A percentile compares a stretch with the other conserved stretches of the same genome.
Conservation (phyloP, 2,329 filamentous ascomycete genomes). For the Dichotomopilus funicola region DNA sequence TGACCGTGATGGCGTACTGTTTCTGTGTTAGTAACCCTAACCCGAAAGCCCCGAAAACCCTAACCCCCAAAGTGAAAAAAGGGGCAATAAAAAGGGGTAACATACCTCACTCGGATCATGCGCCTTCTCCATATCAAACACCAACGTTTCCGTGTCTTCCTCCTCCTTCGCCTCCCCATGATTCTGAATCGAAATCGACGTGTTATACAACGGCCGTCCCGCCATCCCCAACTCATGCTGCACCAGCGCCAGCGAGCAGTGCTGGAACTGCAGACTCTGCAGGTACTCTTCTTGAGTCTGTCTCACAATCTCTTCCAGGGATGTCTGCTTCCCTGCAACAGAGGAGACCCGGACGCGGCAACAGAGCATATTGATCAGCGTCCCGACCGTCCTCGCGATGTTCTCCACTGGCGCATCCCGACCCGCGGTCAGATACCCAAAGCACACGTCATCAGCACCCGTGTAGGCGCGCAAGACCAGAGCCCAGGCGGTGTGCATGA, state of each 20-base stretch:
- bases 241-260: conserved; percentile 19
- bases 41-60: no score
- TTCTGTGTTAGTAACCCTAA: background rate
- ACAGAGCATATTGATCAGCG: conserved; percentile 25
- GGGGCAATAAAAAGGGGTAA: background rate
- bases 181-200: conserved; percentile 22
- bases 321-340: background rate
- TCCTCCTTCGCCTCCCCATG: conserved; percentile 1
- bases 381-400: conserved; percentile 16
- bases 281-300: conserved; percentile 19
- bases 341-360: conserved; percentile 16
- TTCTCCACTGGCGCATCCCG: conserved; percentile 20
- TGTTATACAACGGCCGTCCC: conserved; percentile 22
- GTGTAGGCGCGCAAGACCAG: conserved; percentile 23
- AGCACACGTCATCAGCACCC: conserved; percentile 19
- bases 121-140: conserved; percentile 19
- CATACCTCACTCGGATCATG: conserved; percentile 23
- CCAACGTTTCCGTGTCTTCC: conserved; percentile 5
- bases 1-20: conserved; percentile 23
- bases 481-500: conserved; percentile 24
- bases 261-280: conserved; percentile 18
- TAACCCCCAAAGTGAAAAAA: background rate
- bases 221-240: conserved; percentile 22
- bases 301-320: conserved; percentile 15
- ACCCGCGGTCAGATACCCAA: conserved; percentile 21